Percentiles rank a stretch among this genome's conserved stretches.
Evolutionary conservation across 2,329 filamentous ascomycete genomes (phyloP).

Genomic region (Colletotrichum orchidophilum): DNA sequence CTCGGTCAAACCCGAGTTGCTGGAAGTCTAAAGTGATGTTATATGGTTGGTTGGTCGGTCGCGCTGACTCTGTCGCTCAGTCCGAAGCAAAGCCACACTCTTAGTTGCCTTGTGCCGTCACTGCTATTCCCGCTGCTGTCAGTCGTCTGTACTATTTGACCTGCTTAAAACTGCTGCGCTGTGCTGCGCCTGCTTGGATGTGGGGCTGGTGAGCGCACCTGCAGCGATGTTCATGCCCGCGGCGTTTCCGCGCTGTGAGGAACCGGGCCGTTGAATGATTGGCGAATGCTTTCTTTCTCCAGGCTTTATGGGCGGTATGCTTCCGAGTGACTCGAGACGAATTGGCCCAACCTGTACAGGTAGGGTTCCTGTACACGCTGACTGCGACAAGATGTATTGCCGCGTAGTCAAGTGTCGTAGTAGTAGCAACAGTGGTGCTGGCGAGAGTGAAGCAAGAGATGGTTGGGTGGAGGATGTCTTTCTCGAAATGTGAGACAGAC

Average conservation of each 20-base stretch:
- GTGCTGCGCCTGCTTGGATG: conserved; percentile 32
- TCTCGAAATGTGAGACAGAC: conserved; percentile 5
- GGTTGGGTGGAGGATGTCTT: neutral
- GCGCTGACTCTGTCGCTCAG: conserved; percentile 13
- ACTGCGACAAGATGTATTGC: neutral
- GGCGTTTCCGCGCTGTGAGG: conserved; percentile 22
- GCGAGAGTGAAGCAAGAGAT: neutral
- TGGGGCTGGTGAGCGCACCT: conserved; percentile 31
- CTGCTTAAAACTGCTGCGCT: conserved; percentile 10
- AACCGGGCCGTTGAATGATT: neutral
- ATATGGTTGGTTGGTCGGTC: conserved; percentile 13
- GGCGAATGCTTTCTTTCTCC: neutral
- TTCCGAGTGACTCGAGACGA: no score
- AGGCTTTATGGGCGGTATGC: neutral
- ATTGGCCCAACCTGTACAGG: no score
- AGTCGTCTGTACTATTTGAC: conserved; percentile 21
- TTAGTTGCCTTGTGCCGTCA: conserved; percentile 24
- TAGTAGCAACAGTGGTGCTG: neutral
- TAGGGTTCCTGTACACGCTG: neutral
- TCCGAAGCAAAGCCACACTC: conserved; percentile 31
- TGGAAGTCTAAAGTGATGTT: neutral
- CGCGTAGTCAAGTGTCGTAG: neutral
- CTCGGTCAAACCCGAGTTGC: neutral
- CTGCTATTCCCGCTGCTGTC: conserved; percentile 19
- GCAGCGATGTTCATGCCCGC: conserved; percentile 33